Evolutionary conservation across 345 rosid species (phyloP).

Genomic region (Leavenworthia alabamica): DNA sequence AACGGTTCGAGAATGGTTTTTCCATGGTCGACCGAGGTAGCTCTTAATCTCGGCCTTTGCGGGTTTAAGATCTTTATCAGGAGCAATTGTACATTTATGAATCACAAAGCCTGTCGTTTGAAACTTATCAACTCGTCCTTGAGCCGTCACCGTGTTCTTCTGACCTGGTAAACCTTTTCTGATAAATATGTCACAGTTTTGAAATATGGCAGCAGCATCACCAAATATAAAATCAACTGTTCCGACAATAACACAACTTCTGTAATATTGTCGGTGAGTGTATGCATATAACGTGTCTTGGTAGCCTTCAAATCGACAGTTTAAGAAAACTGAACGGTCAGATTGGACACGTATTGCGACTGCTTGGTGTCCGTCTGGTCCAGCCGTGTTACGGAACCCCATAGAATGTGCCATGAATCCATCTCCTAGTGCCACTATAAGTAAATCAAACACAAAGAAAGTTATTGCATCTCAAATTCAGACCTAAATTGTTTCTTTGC

Average conservation of each 20-base stretch:
- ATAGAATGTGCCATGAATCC: slow-evolving; percentile 64
- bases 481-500: not conserved
- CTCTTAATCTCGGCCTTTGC: slow-evolving; percentile 36
- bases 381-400: slow-evolving; percentile 89
- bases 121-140: slow-evolving; percentile 50
- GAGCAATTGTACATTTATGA: slow-evolving; percentile 52
- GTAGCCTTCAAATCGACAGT: slow-evolving; percentile 75
- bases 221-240: slow-evolving; percentile 87
- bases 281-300: slow-evolving; percentile 69
- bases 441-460: not conserved
- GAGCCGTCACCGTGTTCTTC: slow-evolving; percentile 58
- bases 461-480: not conserved
- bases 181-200: slow-evolving; percentile 55
- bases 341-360: slow-evolving; percentile 70
- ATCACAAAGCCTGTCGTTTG: slow-evolving; percentile 73
- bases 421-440: slow-evolving; percentile 54
- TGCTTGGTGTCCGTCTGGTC: slow-evolving; percentile 62
- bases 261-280: slow-evolving; percentile 75
- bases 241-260: slow-evolving; percentile 61
- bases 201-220: slow-evolving; percentile 70
- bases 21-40: slow-evolving; percentile 83
- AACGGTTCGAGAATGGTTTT: slow-evolving; percentile 54
- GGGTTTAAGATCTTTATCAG: slow-evolving; percentile 42
- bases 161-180: slow-evolving; percentile 54
- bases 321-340: slow-evolving; percentile 55